Evolutionary conservation across 2,329 filamentous ascomycete genomes (phyloP), one percentile per base, ranked within the genome.

Genomic region (Penicillium sp.): DNA sequence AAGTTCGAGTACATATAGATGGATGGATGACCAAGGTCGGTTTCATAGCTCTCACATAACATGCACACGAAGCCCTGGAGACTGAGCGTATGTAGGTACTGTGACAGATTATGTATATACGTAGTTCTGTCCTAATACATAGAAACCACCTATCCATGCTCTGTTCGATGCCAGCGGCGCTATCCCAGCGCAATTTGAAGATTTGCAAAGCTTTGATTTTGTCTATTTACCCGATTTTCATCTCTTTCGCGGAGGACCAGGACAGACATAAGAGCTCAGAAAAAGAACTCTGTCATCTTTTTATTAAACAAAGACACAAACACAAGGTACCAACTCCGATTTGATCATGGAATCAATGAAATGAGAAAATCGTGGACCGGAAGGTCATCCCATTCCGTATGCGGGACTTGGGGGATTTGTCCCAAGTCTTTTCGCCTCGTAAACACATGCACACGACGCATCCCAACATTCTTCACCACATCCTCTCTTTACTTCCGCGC

Each of bases 401-500:
- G 57, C 57, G 55, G 54, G 58, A 54, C 59, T 58, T 57, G 47
- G 52, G 55, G 55, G 53, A 51, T 48, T 34, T 53, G 44, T 54
- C 61, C 53, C 54, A 53, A 57, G 55, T 56, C 61, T 59, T 61
- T 57, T 66, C 56, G 59, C 63, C 60, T 68, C 64, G 60, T 67
- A 64, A 61, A 64, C 64, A 65, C 61, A 66, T 65, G 61, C 61
- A 63, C 59, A 62, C 54, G 57, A 61, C 63, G 59, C 61, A 58
- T 63, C 57, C 24, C 45, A 52, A 55, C 52, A 43, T 48, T 58
- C 53, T 49, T 53, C 53, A 54, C 35, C 58, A 56, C 54, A 38
- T 49, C 46, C 45, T 45, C 49, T 50, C 24, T 58, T 62, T 61
- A 73, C 62, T 68, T 71, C 62, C 74, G 68, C 64, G 74, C 57